These are phyloP conservation scores for Mucor plumbeus DNA, from an alignment of 371 early-diverging fungal genomes.

Conservation along the genomic window DNA sequence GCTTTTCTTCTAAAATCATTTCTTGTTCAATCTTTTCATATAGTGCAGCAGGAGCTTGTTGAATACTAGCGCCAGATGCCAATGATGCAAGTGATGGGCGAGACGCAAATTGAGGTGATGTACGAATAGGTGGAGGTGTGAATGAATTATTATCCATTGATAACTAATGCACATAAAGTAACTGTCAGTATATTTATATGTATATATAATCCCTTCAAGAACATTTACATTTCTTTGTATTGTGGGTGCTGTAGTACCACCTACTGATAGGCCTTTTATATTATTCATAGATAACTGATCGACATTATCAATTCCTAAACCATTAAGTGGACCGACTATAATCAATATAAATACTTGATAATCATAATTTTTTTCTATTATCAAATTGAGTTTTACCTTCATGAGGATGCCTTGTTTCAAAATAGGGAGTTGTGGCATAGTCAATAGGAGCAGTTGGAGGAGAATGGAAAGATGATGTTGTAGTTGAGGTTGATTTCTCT, in stretches of 20 bases:
- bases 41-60: constrained; percentile 21
- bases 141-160: constrained; percentile 11
- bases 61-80: constrained; percentile 43
- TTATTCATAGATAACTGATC: constrained; percentile 40
- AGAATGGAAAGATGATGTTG: constrained; percentile 33
- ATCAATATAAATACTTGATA: neutral
- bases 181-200: neutral
- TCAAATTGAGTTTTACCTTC: constrained; percentile 15
- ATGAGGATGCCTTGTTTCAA: constrained; percentile 34
- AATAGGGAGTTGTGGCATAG: constrained; percentile 25
- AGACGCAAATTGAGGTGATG: constrained; percentile 41
- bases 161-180: neutral
- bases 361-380: neutral
- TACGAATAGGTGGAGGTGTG: constrained; percentile 19
- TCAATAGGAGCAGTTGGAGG: constrained; percentile 36
- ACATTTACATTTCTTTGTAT: constrained; percentile 39
- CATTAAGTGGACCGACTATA: constrained; percentile 21
- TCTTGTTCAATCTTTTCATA: constrained; percentile 24
- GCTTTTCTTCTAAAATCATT: constrained; percentile 9
- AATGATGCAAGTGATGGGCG: constrained; percentile 48
- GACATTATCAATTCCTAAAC: constrained; percentile 46
- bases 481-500: constrained; percentile 33
- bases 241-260: constrained; percentile 12
- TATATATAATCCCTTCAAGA: neutral
- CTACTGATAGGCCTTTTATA: constrained; percentile 36